These are phyloP conservation scores for Clonostachys chloroleuca DNA, from an alignment of 2,329 filamentous ascomycete genomes.

Conservation along the genomic window DNA sequence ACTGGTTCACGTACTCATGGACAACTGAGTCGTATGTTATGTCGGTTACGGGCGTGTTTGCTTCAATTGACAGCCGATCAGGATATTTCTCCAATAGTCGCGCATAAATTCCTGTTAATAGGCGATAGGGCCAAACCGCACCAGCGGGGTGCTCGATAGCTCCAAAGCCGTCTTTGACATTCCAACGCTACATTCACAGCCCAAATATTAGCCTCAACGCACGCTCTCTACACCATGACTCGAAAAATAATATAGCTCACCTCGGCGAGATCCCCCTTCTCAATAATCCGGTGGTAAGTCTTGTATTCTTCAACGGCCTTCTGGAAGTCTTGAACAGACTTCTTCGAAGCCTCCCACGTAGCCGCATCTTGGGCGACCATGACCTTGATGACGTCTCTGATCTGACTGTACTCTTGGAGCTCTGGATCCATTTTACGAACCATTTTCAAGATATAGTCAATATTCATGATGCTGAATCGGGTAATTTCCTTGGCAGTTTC, in stretches of 20 bases:
- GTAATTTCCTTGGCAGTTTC: constrained; percentile 33
- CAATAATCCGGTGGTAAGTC: constrained; percentile 8
- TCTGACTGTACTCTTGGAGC: constrained; percentile 8
- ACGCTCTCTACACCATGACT: neutral
- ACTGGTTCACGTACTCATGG: neutral
- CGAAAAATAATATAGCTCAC: constrained; percentile 1
- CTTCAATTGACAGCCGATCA: constrained; percentile 24
- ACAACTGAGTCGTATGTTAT: constrained; percentile 9
- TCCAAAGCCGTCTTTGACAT: constrained; percentile 16
- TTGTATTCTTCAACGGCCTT: constrained; percentile 6
- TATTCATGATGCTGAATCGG: constrained; percentile 31
- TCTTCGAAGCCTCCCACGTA: constrained; percentile 7
- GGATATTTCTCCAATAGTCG: constrained; percentile 23
- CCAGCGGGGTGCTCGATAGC: constrained; percentile 34
- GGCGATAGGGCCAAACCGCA: constrained; percentile 41
- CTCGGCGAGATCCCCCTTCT: constrained; percentile 10
- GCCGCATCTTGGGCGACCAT: constrained; percentile 11
- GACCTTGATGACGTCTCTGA: constrained; percentile 12
- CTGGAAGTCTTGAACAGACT: constrained; percentile 10
- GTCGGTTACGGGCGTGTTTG: constrained; percentile 21
- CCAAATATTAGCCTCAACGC: neutral
- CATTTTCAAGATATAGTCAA: constrained; percentile 15
- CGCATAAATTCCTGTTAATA: constrained; percentile 35
- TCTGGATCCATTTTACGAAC: constrained; percentile 9
- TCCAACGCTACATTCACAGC: constrained; percentile 8